Base-by-base conservation (phyloP, 345 rosid species). In the Eucalyptus polybractea region DNA sequence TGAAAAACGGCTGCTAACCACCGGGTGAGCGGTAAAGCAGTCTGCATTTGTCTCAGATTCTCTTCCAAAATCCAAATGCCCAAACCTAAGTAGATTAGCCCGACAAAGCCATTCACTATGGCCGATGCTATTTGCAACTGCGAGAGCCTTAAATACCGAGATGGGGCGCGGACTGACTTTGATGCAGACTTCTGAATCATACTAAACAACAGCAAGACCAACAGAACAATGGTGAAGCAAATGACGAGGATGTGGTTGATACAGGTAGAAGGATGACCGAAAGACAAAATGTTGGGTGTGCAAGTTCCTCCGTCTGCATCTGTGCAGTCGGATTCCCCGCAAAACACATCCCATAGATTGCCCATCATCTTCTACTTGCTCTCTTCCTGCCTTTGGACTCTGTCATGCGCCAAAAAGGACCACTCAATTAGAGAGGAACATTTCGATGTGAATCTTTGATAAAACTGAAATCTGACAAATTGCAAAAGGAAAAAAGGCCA, bases 21-120 rank as follows among this genome's bases (percentile, higher is more conserved):
- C 90, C 87, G 80, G 90, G 87, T 87, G 53, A 95, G 90, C 54
- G 97, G 97, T 44, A 93, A 91, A 47, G 91, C 93, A 42, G 92
- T 86, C 40, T 87, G 88, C 33, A 90, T 87, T 90, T 80, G 91
- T 86, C 94, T 91, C 90, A 92, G 58, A 81, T 92, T 91, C 92
- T 97, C 95, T 90, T 92, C 96, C 87, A 97, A 89, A 88, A 87
- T 89, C 97, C 97, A 96, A 88, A 90, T 86, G 88, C 96, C 97
- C 50, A 93, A 91, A 88, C 95, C 87, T 37, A 95, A 88, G 92
- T 95, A 95, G 47, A 91, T 86, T 58, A 95, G 88, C 69, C 99
- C 99, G 72, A 97, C 89, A 89, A 93, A 88, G 13, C 96, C 96
- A 91, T 97, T 97, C 86, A 94, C 87, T 14, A 93, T 19, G 24